These are phyloP conservation scores for Psilocybe tampanensis DNA, from an alignment of 768 basidiomycete genomes.

Conservation along the genomic window DNA sequence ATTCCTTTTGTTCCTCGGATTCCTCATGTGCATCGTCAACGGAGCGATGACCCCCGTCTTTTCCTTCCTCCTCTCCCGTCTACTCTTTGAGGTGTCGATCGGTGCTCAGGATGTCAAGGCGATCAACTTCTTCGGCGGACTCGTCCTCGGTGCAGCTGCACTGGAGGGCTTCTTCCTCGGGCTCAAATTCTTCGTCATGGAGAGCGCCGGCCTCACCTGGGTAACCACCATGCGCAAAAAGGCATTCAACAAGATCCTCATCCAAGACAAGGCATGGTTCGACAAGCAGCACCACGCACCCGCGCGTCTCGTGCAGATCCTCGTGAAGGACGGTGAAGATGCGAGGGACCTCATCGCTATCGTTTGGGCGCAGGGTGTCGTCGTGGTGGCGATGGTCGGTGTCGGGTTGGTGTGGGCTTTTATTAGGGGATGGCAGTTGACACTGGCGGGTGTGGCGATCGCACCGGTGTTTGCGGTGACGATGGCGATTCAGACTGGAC, in stretches of 20 bases:
- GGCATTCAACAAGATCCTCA: slow-evolving; percentile 61
- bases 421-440: slow-evolving; percentile 87
- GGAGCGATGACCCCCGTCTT: slow-evolving; percentile 92
- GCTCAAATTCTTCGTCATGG: slow-evolving; percentile 80
- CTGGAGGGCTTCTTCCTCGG: slow-evolving; percentile 77
- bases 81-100: slow-evolving; percentile 76
- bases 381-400: slow-evolving; percentile 79
- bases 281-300: slow-evolving; percentile 66
- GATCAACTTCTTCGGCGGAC: slow-evolving; percentile 72
- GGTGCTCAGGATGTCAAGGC: slow-evolving; percentile 61
- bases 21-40: slow-evolving; percentile 66
- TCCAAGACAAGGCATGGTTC: slow-evolving; percentile 88
- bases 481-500: slow-evolving; percentile 74
- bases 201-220: slow-evolving; percentile 76
- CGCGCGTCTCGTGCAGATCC: slow-evolving; percentile 63
- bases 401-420: slow-evolving; percentile 91
- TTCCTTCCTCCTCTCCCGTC: slow-evolving; percentile 82
- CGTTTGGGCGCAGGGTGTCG: slow-evolving; percentile 70
- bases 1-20: slow-evolving; percentile 65
- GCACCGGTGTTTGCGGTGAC: slow-evolving; percentile 79
- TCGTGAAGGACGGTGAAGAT: slow-evolving; percentile 92
- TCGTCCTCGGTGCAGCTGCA: slow-evolving; percentile 75
- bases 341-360: slow-evolving; percentile 75
- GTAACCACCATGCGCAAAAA: slow-evolving; percentile 60
- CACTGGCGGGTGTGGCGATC: slow-evolving; percentile 85